A percentile compares a stretch with the other conserved stretches of the same genome.
phyloP scores from a whole-genome alignment of 1,139 yeast genomes.

The Pneumocystis oryctolagi region DNA sequence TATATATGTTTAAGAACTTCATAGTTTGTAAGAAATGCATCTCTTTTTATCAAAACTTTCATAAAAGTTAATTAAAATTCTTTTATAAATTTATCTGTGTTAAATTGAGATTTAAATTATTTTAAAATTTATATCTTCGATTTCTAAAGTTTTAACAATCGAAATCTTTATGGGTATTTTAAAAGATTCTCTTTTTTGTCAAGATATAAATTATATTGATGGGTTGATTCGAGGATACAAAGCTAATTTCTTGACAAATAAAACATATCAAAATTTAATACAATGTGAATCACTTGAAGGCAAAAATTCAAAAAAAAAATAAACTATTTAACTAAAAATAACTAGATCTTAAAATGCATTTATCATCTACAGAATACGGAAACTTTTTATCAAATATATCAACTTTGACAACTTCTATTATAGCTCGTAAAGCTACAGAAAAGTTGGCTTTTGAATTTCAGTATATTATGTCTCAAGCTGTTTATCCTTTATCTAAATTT shows the following conservation, averaged over 20 bases:
- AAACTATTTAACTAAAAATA: not conserved
- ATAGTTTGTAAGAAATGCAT: conserved; percentile 9
- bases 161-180: not conserved
- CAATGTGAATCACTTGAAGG: conserved; percentile 85
- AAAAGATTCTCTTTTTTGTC: not conserved
- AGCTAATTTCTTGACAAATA: conserved; percentile 58
- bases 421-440: conserved; percentile 62
- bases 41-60: conserved; percentile 8
- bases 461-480: conserved; percentile 70
- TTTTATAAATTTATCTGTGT: too few relatives aligned
- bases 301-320: conserved; percentile 9
- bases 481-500: conserved; percentile 63
- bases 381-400: conserved; percentile 72
- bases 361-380: conserved; percentile 92
- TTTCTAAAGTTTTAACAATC: too few relatives aligned
- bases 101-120: too few relatives aligned
- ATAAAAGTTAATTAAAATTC: not conserved
- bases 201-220: conserved; percentile 42
- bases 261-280: conserved; percentile 79
- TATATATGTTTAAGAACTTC: conserved; percentile 9
- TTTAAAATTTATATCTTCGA: too few relatives aligned
- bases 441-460: conserved; percentile 73
- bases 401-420: conserved; percentile 64
- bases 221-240: conserved; percentile 91
- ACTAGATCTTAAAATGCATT: conserved; percentile 69